These are phyloP conservation scores for Alternaria viburni DNA, from an alignment of 2,329 filamentous ascomycete species.

Conservation along the genomic window DNA sequence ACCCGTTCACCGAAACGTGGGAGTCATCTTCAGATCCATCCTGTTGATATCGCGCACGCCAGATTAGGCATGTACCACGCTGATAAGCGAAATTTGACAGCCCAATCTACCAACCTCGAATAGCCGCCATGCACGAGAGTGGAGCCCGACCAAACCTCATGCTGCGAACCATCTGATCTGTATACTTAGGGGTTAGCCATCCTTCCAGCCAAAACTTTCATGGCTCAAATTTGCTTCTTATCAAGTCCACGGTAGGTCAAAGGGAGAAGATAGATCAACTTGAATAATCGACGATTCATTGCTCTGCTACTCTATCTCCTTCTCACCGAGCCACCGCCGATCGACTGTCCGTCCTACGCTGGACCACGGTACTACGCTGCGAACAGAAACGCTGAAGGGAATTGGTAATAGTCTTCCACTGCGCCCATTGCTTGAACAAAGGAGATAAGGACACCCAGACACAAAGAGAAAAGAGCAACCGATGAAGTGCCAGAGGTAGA, in stretches of 20 bases:
- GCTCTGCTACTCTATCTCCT: slow-evolving; percentile 6
- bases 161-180: not conserved
- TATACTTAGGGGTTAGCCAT: not conserved
- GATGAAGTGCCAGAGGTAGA: not conserved
- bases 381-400: not conserved
- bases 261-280: not conserved
- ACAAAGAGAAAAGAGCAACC: slow-evolving; percentile 8
- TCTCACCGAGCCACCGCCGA: not conserved
- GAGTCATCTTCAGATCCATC: not conserved
- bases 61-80: not conserved
- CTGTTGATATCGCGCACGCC: not conserved
- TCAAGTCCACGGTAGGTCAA: not conserved
- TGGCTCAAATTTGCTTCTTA: not conserved
- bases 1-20: not conserved
- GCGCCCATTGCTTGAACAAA: slow-evolving; percentile 10
- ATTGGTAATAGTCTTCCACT: slow-evolving; percentile 3
- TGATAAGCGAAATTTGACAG: slow-evolving; percentile 7
- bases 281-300: slow-evolving; percentile 3
- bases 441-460: slow-evolving; percentile 7
- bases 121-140: slow-evolving; percentile 9
- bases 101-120: not conserved
- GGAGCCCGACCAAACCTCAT: slow-evolving; percentile 2
- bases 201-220: not conserved
- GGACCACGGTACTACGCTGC: not conserved
- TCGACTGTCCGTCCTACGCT: not conserved